These are phyloP conservation scores for Moelleriella libera DNA, from an alignment of 2,329 filamentous ascomycete species.

Conservation along the genomic window DNA sequence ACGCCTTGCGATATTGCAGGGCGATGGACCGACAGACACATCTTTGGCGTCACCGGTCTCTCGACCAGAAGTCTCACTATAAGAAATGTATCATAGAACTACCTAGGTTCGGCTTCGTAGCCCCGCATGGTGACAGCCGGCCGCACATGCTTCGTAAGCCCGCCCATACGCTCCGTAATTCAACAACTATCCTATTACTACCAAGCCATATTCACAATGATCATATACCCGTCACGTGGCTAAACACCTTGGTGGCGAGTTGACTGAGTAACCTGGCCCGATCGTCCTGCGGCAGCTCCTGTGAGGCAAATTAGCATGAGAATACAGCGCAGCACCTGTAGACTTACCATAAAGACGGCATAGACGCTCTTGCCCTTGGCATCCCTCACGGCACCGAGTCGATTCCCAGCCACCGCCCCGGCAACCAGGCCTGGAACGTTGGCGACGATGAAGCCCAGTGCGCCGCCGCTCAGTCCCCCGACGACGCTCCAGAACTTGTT, in stretches of 20 bases:
- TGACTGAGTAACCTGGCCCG: constrained; percentile 70
- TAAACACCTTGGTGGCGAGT: constrained; percentile 76
- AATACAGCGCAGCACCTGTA: neutral
- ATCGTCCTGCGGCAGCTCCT: constrained; percentile 73
- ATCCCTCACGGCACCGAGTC: constrained; percentile 80
- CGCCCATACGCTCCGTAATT: too few species aligned
- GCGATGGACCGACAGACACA: too few species aligned
- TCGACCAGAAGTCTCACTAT: neutral
- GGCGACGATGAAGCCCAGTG: constrained; percentile 87
- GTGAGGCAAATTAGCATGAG: neutral
- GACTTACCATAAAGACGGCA: constrained; percentile 56
- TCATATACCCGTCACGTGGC: constrained; percentile 49
- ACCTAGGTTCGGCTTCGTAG: neutral
- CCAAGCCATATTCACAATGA: neutral
- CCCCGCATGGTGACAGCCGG: too few species aligned
- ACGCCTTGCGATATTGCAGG: too few species aligned
- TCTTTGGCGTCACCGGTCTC: too few species aligned
- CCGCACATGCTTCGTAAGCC: too few species aligned
- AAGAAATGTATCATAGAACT: neutral
- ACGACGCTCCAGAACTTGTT: constrained; percentile 76
- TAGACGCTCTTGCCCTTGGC: constrained; percentile 92
- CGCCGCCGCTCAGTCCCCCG: constrained; percentile 74
- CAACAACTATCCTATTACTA: neutral
- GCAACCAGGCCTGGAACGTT: constrained; percentile 84
- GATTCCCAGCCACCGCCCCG: constrained; percentile 82